Percentiles rank a stretch among this genome's conserved stretches.
Evolutionary conservation across 129 eudicot species (phyloP).

Genomic region (Apium graveolens): DNA sequence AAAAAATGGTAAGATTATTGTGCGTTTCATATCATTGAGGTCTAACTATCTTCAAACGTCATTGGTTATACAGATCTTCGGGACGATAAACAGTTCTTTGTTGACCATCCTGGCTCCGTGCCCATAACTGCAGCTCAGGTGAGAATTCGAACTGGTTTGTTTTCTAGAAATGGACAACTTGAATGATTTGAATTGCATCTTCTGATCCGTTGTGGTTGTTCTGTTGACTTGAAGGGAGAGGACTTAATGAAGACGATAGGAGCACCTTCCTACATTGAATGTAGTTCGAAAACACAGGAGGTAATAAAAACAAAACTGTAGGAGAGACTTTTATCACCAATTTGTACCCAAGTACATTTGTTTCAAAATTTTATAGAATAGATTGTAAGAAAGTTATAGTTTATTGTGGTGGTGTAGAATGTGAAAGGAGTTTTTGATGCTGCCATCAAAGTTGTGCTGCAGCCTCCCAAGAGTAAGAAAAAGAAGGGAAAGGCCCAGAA

Average conservation of each 20-base stretch:
- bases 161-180: not conserved
- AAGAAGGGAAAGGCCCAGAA: slow-evolving; percentile 37
- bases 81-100: slow-evolving; percentile 76
- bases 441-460: slow-evolving; percentile 47
- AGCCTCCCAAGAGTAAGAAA: slow-evolving; percentile 45
- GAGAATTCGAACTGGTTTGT: slow-evolving; percentile 5
- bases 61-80: slow-evolving; percentile 58
- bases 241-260: slow-evolving; percentile 82
- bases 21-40: not conserved
- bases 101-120: slow-evolving; percentile 74
- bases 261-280: slow-evolving; percentile 88
- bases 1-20: not conserved
- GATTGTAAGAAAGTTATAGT: not conserved
- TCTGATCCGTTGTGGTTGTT: slow-evolving; percentile 9
- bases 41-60: not conserved
- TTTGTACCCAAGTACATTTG: not conserved
- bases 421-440: slow-evolving; percentile 47
- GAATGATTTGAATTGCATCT: slow-evolving; percentile 5
- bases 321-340: not conserved
- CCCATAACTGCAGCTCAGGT: slow-evolving; percentile 70
- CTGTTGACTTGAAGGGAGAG: slow-evolving; percentile 58
- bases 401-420: slow-evolving; percentile 18
- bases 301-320: slow-evolving; percentile 15
- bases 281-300: slow-evolving; percentile 94
- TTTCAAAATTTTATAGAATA: not conserved